Percentiles rank a stretch among this genome's conserved stretches.
Conservation (phyloP, 208 protist species). For the Leishmania martiniquensis region DNA sequence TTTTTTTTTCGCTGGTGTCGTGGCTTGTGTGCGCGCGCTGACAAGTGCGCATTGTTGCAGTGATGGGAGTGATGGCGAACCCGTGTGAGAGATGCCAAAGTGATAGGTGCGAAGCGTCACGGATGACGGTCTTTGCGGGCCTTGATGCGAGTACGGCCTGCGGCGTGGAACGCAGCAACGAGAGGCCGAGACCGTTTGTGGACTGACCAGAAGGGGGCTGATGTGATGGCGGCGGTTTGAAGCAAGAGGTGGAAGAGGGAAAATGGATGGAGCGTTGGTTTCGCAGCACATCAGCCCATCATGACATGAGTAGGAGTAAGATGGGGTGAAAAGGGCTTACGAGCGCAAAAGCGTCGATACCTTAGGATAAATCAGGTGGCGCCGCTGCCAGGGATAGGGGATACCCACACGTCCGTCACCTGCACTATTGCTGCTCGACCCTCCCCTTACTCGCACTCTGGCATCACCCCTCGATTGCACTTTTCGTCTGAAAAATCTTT, state of each 20-base stretch:
- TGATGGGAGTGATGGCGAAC: not conserved
- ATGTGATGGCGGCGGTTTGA: not conserved
- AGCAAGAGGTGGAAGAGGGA: not conserved
- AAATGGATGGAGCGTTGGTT: no score
- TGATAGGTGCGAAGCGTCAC: not conserved
- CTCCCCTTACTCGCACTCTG: not conserved
- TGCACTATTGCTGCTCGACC: conserved; percentile 5
- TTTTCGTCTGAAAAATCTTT: no score
- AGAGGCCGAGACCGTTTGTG: not conserved
- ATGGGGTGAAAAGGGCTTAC: not conserved
- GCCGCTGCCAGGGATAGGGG: not conserved
- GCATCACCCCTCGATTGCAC: not conserved
- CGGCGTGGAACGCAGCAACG: not conserved
- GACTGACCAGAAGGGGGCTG: not conserved
- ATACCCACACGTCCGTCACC: not conserved
- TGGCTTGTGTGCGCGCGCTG: not conserved
- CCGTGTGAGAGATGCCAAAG: not conserved
- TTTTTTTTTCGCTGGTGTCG: not conserved
- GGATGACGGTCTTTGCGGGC: not conserved
- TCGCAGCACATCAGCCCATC: not conserved
- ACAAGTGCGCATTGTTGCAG: not conserved
- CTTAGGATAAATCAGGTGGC: not conserved
- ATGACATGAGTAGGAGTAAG: not conserved
- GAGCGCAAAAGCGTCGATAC: not conserved
- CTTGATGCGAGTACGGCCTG: not conserved